phyloP scores from a whole-genome alignment of 148 eudicot genomes.

The Linanthus parryae region DNA sequence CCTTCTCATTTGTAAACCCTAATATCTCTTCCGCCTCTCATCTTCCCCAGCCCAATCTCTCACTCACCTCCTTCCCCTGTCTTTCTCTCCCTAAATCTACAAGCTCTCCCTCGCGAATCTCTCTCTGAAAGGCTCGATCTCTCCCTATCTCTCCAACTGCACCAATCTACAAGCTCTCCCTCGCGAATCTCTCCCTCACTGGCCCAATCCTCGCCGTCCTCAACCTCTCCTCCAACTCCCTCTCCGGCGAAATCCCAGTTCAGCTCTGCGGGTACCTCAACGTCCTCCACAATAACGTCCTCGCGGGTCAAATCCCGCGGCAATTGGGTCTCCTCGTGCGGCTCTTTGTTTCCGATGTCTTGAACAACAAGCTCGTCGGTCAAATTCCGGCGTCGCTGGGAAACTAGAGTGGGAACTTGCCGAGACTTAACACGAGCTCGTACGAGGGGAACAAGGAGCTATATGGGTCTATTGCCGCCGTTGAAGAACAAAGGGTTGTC shows the following conservation, averaged over 20 bases:
- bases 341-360: slow-evolving; percentile 38
- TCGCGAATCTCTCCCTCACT: slow-evolving; percentile 37
- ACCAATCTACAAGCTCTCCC: slow-evolving; percentile 47
- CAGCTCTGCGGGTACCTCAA: slow-evolving; percentile 52
- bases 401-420: slow-evolving; percentile 30
- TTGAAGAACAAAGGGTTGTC: slow-evolving; percentile 34
- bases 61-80: no score
- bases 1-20: no score
- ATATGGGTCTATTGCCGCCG: slow-evolving; percentile 42
- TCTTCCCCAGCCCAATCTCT: no score
- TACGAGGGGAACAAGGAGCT: slow-evolving; percentile 47
- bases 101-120: slow-evolving; percentile 36
- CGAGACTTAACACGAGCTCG: slow-evolving; percentile 41
- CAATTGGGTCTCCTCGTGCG: slow-evolving; percentile 37
- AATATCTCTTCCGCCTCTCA: no score
- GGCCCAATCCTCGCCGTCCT: slow-evolving; percentile 50
- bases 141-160: slow-evolving; percentile 42
- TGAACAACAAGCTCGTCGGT: slow-evolving; percentile 36
- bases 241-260: slow-evolving; percentile 38
- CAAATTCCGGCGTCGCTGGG: slow-evolving; percentile 41
- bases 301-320: slow-evolving; percentile 39
- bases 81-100: slow-evolving; percentile 42
- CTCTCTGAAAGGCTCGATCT: slow-evolving; percentile 32
- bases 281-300: slow-evolving; percentile 34
- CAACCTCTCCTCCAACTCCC: slow-evolving; percentile 37